Evolutionary conservation across 371 early-diverging fungal species (phyloP).

Genomic region (Mucor saturninus): DNA sequence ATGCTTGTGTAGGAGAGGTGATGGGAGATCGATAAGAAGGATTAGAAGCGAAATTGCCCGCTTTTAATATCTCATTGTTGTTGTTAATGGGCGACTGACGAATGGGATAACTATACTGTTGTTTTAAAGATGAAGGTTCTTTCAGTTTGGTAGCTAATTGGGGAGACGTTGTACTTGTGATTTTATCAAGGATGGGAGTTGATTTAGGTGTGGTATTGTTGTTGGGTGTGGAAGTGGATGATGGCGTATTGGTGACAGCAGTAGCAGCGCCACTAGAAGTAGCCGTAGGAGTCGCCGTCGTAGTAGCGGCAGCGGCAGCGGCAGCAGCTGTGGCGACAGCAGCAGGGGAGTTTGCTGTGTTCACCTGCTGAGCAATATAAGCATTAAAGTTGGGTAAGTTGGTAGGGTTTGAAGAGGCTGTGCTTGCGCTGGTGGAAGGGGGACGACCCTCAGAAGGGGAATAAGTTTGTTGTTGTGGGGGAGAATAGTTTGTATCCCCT

Average conservation of each 20-base stretch:
- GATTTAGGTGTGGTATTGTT: too few relatives aligned
- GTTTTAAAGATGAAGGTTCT: constrained; percentile 1
- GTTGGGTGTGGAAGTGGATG: too few relatives aligned
- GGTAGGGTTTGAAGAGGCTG: background rate
- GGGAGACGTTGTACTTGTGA: background rate
- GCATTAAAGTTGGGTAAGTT: constrained; percentile 16
- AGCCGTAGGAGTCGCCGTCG: too few relatives aligned
- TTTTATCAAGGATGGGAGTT: background rate
- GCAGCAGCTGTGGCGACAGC: background rate
- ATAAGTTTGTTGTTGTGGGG: background rate
- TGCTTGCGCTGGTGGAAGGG: background rate
- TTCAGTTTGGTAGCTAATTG: constrained; percentile 1
- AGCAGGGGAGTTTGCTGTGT: background rate
- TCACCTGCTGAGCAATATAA: constrained; percentile 12
- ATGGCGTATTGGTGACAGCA: too few relatives aligned
- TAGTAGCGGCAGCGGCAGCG: background rate
- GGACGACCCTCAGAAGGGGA: background rate
- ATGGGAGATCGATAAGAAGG: constrained; percentile 7
- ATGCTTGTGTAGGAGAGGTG: constrained; percentile 6
- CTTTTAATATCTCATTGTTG: background rate
- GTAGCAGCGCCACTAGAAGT: too few relatives aligned
- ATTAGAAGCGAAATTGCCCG: background rate
- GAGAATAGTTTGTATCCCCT: background rate
- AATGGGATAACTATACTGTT: constrained; percentile 5
- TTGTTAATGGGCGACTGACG: background rate